Evolutionary conservation across 768 basidiomycete species (phyloP).

Genomic region (Floccularia luteovirens): DNA sequence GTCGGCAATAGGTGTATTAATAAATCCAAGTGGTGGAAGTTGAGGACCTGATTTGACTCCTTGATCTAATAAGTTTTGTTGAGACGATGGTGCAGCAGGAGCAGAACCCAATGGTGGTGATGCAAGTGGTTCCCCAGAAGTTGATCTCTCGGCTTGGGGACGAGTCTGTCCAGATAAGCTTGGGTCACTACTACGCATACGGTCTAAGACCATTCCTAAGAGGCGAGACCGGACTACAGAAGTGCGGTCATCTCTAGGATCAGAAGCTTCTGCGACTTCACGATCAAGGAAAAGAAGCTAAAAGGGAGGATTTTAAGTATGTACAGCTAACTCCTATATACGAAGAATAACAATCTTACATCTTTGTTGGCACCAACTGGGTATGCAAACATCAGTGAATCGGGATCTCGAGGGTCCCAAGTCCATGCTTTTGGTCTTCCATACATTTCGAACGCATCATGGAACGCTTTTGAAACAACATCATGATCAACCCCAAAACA

Average conservation of each 20-base stretch:
- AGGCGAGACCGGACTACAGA: constrained; percentile 59
- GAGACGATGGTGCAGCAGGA: constrained; percentile 7
- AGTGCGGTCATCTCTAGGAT: constrained; percentile 73
- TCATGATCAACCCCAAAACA: no score
- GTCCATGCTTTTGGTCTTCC: constrained; percentile 81
- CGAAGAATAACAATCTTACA: constrained; percentile 37
- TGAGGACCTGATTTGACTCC: constrained; percentile 27
- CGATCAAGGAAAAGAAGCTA: constrained; percentile 86
- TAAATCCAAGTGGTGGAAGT: constrained; percentile 56
- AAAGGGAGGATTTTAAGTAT: constrained; percentile 7
- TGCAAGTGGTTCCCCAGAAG: constrained; percentile 21
- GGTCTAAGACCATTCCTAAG: constrained; percentile 51
- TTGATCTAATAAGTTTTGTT: constrained; percentile 7
- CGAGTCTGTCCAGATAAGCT: constrained; percentile 6
- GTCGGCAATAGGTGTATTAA: constrained; percentile 11
- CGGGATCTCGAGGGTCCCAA: constrained; percentile 82
- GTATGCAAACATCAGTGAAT: constrained; percentile 90
- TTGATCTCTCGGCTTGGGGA: constrained; percentile 11
- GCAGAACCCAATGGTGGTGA: constrained; percentile 26
- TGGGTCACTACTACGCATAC: constrained; percentile 41
- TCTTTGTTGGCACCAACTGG: constrained; percentile 81
- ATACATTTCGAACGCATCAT: constrained; percentile 84
- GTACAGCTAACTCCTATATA: background rate
- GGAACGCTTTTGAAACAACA: no score
- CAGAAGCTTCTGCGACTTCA: constrained; percentile 70